Evolutionary conservation across 1,284 basidiomycete species (phyloP).

Genomic region (Ustanciosporium gigantosporum): DNA sequence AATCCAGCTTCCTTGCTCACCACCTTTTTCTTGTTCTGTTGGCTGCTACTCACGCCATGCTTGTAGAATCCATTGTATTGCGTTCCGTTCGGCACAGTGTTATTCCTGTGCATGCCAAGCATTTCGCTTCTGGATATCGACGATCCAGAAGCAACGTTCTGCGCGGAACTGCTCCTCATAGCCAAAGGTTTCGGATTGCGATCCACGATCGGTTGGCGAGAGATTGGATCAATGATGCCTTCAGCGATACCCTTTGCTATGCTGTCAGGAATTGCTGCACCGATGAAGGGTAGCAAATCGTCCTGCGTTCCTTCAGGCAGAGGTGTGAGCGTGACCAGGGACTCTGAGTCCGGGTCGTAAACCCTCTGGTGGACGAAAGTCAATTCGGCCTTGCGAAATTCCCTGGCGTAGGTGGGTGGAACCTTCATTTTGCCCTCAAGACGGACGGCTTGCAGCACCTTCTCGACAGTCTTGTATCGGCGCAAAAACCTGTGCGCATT

Average conservation of each 20-base stretch:
- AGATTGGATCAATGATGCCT: constrained; percentile 79
- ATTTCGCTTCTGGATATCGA: no score
- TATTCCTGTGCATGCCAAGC: constrained; percentile 8
- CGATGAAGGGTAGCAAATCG: constrained; percentile 50
- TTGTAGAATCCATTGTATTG: constrained; percentile 12
- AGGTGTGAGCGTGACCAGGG: constrained; percentile 47
- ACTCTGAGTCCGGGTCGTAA: constrained; percentile 70
- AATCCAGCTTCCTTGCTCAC: constrained; percentile 23
- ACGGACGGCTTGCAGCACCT: constrained; percentile 76
- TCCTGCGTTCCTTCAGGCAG: constrained; percentile 42
- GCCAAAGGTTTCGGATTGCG: constrained; percentile 8
- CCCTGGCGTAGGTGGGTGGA: constrained; percentile 69
- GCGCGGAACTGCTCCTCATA: constrained; percentile 8
- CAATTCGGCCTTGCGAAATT: constrained; percentile 76
- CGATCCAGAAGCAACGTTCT: background rate
- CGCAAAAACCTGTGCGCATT: constrained; percentile 83
- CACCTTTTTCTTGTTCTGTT: constrained; percentile 19
- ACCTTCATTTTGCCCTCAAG: constrained; percentile 84
- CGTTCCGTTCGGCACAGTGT: constrained; percentile 7
- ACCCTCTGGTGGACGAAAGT: constrained; percentile 94
- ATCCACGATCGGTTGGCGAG: constrained; percentile 68
- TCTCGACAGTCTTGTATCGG: constrained; percentile 83
- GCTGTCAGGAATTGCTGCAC: constrained; percentile 41
- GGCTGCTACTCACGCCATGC: constrained; percentile 1
- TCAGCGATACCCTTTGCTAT: constrained; percentile 69